Evolutionary conservation across 768 basidiomycete genomes (phyloP).

Genomic region (Hypholoma sublateritium): DNA sequence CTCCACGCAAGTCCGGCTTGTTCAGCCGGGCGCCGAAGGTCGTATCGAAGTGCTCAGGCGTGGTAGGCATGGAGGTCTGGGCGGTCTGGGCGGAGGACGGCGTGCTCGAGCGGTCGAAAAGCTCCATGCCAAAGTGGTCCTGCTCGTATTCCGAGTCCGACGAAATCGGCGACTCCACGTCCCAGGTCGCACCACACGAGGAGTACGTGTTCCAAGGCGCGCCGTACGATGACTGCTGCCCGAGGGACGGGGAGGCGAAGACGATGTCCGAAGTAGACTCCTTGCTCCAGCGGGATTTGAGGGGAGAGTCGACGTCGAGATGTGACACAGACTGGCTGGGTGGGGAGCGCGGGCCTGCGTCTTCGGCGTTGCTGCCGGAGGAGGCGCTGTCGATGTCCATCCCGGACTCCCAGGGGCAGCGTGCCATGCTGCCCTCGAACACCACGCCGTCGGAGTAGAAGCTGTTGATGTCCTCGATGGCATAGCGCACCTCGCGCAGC

Average conservation of each 20-base stretch:
- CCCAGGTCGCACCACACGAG: slow-evolving; percentile 54
- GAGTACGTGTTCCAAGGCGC: slow-evolving; percentile 41
- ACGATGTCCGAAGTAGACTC: slow-evolving; percentile 50
- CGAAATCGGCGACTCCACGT: slow-evolving; percentile 49
- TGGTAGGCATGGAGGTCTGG: slow-evolving; percentile 51
- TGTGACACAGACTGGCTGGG: slow-evolving; percentile 31
- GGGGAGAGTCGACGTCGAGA: slow-evolving; percentile 23
- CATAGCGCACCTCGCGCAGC: slow-evolving; percentile 48
- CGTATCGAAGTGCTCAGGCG: slow-evolving; percentile 52
- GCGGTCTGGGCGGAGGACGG: slow-evolving; percentile 55
- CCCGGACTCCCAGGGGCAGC: slow-evolving; percentile 72
- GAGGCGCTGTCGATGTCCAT: slow-evolving; percentile 68
- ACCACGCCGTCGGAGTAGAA: slow-evolving; percentile 74
- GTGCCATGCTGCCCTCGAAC: slow-evolving; percentile 76
- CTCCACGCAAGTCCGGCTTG: slow-evolving; percentile 35
- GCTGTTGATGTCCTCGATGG: slow-evolving; percentile 52
- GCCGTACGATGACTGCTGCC: slow-evolving; percentile 41
- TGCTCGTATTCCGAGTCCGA: slow-evolving; percentile 37
- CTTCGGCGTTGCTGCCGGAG: slow-evolving; percentile 43
- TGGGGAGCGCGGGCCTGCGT: slow-evolving; percentile 27
- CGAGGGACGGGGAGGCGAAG: slow-evolving; percentile 38
- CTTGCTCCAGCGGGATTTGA: slow-evolving; percentile 58
- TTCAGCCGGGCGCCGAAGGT: slow-evolving; percentile 37
- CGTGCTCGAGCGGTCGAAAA: slow-evolving; percentile 47
- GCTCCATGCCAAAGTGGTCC: slow-evolving; percentile 32